phyloP scores from a whole-genome alignment of 768 basidiomycete species.

The Mycena floridula region DNA sequence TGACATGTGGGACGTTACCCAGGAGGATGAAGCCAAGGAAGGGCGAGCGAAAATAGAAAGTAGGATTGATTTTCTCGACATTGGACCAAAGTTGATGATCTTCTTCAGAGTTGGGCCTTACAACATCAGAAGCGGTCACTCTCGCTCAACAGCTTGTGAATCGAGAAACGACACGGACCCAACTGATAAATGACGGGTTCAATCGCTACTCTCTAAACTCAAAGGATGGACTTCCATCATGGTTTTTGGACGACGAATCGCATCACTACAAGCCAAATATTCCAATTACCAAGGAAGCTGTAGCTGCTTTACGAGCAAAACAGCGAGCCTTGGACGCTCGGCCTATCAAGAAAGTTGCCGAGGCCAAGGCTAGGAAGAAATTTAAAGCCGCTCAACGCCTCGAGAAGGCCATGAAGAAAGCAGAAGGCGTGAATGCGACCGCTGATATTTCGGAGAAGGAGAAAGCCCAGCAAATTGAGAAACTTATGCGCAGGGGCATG shows the following conservation, averaged over 20 bases:
- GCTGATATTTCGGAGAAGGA: constrained; percentile 91
- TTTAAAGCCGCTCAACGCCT: constrained; percentile 77
- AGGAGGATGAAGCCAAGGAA: constrained; percentile 66
- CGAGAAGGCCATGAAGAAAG: constrained; percentile 93
- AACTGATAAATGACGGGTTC: constrained; percentile 93
- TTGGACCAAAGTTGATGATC: neutral
- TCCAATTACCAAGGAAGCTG: constrained; percentile 95
- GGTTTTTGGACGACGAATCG: constrained; percentile 97
- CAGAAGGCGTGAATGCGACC: constrained; percentile 85
- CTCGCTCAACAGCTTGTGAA: constrained; percentile 91
- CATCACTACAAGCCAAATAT: constrained; percentile 92
- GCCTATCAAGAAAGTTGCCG: constrained; percentile 98
- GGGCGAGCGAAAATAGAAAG: constrained; percentile 64
- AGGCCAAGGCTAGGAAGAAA: constrained; percentile 97
- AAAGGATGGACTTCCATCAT: constrained; percentile 87
- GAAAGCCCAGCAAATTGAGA: constrained; percentile 91
- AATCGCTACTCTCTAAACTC: constrained; percentile 87
- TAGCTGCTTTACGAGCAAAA: constrained; percentile 77
- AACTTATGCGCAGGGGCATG: constrained; percentile 78
- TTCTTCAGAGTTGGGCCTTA: constrained; percentile 65
- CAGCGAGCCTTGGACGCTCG: constrained; percentile 93
- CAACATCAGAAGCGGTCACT: constrained; percentile 86
- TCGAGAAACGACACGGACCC: constrained; percentile 79
- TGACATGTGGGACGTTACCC: constrained; percentile 77
- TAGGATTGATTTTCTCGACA: constrained; percentile 25